Percentiles rank a stretch among this genome's conserved stretches.
Conservation (phyloP, 2,329 filamentous ascomycete species). For the Talaromyces sp. region DNA sequence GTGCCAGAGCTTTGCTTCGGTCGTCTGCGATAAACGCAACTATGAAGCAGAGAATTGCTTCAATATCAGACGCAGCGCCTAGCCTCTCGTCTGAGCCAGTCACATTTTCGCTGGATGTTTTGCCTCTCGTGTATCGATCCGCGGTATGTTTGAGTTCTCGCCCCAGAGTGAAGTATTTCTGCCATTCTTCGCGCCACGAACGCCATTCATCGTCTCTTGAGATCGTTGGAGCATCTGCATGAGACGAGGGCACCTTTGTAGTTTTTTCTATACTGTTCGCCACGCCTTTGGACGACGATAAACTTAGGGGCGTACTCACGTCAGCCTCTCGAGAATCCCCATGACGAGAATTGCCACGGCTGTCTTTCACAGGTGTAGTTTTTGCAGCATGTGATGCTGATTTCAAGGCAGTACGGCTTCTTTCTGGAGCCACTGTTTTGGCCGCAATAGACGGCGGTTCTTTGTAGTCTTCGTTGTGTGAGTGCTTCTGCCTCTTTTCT, state of each 20-base stretch:
- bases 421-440: conserved; percentile 6
- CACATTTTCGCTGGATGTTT: conserved; percentile 16
- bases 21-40: conserved; percentile 42
- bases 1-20: conserved; percentile 29
- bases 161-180: conserved; percentile 38
- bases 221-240: conserved; percentile 16
- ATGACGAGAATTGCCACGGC: conserved; percentile 30
- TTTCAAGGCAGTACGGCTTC: conserved; percentile 2
- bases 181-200: conserved; percentile 39
- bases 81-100: conserved; percentile 30
- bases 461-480: neutral
- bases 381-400: conserved; percentile 11
- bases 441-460: neutral
- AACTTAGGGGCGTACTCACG: conserved; percentile 32
- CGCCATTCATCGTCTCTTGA: conserved; percentile 31
- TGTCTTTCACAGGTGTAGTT: conserved; percentile 40
- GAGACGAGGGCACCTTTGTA: conserved; percentile 24
- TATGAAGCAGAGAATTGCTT: conserved; percentile 44
- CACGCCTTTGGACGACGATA: conserved; percentile 22
- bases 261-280: conserved; percentile 19
- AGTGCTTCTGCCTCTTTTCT: conserved; percentile 5
- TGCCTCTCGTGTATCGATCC: conserved; percentile 27
- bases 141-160: conserved; percentile 43
- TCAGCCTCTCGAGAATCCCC: conserved; percentile 36
- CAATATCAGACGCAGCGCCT: conserved; percentile 35